Base-by-base conservation (phyloP, 2,329 filamentous ascomycete species). In the Stagonosporopsis cucurbitacearum region DNA sequence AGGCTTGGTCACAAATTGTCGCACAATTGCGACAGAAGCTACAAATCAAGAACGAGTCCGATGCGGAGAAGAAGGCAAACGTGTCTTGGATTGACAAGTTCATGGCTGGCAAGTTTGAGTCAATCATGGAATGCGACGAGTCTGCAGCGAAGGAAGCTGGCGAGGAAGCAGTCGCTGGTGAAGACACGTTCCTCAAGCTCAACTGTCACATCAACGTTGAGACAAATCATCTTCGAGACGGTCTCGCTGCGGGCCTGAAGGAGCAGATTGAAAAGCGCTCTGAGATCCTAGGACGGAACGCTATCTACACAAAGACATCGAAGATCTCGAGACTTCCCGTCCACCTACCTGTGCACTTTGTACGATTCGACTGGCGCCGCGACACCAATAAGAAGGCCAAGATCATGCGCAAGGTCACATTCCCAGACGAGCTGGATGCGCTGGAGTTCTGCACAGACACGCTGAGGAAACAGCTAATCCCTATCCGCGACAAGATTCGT, bases 321-420 rank as follows among this genome's bases (percentile, higher is more conserved):
- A 87, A 88, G 71, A 96, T 99, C 67, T 86, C 93, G 11, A 88
- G 94, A 19, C 81, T 97, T 44, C 95, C 95, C 17, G 96, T 96
- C 76, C 97, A 99, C 74, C 84, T 99, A 40, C 95, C 95, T 0
- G 91, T 99, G 4, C 95, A 99, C 77, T 96, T 99, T 75, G 91
- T 99, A 53, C 91, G 95, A 62, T 99, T 99, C 80, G 97, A 94
- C 81, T 99, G 95, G 95, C 94, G 96, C 73, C 87, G 89, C 42
- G 92, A 96, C 65, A 92, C 91, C 3, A 89, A 96, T 77, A 98
- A 98, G 82, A 99, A 99, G 83, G 93, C 94, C 64, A 99, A 99
- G 84, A 99, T 99, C 68, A 94, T 99, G 91, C 91, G 93, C 74
- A 99, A 98, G 79, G 95, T 99, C 54, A 94, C 92, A 0, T 99